Percentiles rank a stretch among this genome's conserved stretches.
Conservation (phyloP, 2,329 filamentous ascomycete species). For the Colletotrichum theobromicola region DNA sequence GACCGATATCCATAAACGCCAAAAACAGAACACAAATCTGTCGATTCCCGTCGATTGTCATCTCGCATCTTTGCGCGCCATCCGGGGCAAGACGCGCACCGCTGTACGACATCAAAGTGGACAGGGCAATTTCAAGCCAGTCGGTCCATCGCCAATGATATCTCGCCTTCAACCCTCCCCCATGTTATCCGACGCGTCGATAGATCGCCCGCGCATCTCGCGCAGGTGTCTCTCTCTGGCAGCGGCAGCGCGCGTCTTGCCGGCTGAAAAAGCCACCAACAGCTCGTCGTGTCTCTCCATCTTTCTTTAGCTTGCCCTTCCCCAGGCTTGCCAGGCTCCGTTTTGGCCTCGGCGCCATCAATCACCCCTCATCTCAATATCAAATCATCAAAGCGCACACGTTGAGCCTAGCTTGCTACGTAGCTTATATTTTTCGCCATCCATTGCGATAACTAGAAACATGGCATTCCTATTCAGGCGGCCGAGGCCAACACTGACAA, state of each 20-base stretch:
- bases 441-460: background rate
- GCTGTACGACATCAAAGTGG: conserved; percentile 1
- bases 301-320: background rate
- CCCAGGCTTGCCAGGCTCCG: background rate
- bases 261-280: background rate
- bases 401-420: too few species aligned
- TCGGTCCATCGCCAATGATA: background rate
- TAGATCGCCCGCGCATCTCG: conserved; percentile 5
- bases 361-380: background rate
- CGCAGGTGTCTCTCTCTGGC: background rate
- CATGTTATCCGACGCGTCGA: background rate
- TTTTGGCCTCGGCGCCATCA: conserved; percentile 2
- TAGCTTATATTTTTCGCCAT: background rate
- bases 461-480: background rate
- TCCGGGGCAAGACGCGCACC: background rate
- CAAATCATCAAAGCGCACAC: background rate
- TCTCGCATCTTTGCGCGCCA: conserved; percentile 1
- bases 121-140: background rate
- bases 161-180: background rate
- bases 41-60: conserved; percentile 8
- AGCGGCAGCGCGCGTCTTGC: background rate
- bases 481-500: background rate
- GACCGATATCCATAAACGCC: background rate
- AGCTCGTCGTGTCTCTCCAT: background rate
- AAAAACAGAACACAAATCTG: background rate